A percentile compares a stretch with the other conserved stretches of the same genome.
Conservation (phyloP, 2,329 filamentous ascomycete species). For the Aspergillus amoenus region DNA sequence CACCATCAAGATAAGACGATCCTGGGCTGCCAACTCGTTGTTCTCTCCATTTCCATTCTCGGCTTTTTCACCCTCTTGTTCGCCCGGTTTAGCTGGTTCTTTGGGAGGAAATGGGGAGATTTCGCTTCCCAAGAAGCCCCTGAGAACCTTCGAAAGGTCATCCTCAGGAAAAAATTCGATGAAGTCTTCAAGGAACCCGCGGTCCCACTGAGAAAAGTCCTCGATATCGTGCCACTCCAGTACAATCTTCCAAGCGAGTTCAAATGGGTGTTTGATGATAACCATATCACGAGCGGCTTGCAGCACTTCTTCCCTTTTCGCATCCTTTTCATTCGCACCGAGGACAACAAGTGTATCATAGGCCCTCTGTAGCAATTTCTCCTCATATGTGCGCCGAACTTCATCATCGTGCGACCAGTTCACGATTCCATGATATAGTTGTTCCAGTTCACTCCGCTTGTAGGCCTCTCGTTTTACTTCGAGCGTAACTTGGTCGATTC, state of each 20-base stretch:
- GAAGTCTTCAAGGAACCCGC: slow-evolving; percentile 74
- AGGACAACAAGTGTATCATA: slow-evolving; percentile 74
- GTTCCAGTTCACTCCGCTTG: slow-evolving; percentile 71
- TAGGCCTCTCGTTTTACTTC: slow-evolving; percentile 89
- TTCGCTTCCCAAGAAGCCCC: slow-evolving; percentile 77
- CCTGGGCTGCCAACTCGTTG: slow-evolving; percentile 65
- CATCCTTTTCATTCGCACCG: slow-evolving; percentile 64
- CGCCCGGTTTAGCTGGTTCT: slow-evolving; percentile 40
- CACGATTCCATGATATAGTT: slow-evolving; percentile 78
- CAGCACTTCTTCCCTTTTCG: slow-evolving; percentile 70
- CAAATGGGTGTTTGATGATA: slow-evolving; percentile 87
- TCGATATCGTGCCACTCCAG: slow-evolving; percentile 86
- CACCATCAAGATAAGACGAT: slow-evolving; percentile 77
- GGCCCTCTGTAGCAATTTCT: slow-evolving; percentile 80
- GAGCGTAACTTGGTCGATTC: slow-evolving; percentile 74
- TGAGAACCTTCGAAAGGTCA: slow-evolving; percentile 78
- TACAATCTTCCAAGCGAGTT: slow-evolving; percentile 85
- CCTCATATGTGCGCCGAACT: slow-evolving; percentile 77
- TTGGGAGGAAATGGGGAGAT: slow-evolving; percentile 77
- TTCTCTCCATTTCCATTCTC: slow-evolving; percentile 44
- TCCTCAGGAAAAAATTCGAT: slow-evolving; percentile 79
- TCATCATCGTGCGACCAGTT: slow-evolving; percentile 91
- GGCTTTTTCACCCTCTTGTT: slow-evolving; percentile 12
- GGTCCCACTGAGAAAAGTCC: slow-evolving; percentile 73
- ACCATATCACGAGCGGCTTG: slow-evolving; percentile 89